Percentiles rank a stretch among this genome's conserved stretches.
Evolutionary conservation across 2,329 filamentous ascomycete genomes (phyloP).

Genomic region (Calycina herbarum): DNA sequence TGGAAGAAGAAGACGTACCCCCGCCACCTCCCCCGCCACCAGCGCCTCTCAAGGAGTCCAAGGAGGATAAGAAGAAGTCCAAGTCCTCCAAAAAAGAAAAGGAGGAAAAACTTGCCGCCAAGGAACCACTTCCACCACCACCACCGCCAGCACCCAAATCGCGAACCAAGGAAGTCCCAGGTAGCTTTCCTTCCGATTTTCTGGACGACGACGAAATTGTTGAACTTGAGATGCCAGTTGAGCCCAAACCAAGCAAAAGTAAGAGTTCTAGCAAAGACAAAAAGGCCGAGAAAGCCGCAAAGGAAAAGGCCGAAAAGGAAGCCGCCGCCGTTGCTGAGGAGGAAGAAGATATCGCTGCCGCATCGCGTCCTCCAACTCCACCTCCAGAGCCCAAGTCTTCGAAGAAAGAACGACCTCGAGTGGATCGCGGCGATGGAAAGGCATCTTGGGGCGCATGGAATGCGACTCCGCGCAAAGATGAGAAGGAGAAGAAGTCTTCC

Average conservation of each 20-base stretch:
- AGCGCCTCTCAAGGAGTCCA: constrained; percentile 44
- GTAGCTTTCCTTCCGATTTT: constrained; percentile 57
- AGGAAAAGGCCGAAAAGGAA: neutral
- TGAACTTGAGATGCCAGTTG: constrained; percentile 50
- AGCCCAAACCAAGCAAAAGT: constrained; percentile 45
- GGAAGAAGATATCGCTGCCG: constrained; percentile 35
- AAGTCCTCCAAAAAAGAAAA: constrained; percentile 40
- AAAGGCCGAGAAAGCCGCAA: neutral
- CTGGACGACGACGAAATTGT: constrained; percentile 44
- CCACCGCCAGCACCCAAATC: constrained; percentile 41
- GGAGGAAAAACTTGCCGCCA: constrained; percentile 41
- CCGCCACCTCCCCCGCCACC: constrained; percentile 41
- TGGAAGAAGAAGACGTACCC: constrained; percentile 28
- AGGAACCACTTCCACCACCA: constrained; percentile 37
- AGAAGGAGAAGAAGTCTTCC: constrained; percentile 34
- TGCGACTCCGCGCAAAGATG: constrained; percentile 43
- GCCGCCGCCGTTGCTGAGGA: constrained; percentile 14
- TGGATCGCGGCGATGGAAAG: constrained; percentile 66
- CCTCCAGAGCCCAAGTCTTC: constrained; percentile 58
- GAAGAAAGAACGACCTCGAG: constrained; percentile 75
- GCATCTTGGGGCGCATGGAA: constrained; percentile 79
- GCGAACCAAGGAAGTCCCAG: constrained; percentile 47
- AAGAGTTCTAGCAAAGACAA: constrained; percentile 43
- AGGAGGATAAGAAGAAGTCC: constrained; percentile 46
- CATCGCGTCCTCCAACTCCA: constrained; percentile 41